Evolutionary conservation across 371 early-diverging fungal genomes (phyloP), one percentile per base, ranked within the genome.

Genomic region (Syncephalastrum contaminatum): DNA sequence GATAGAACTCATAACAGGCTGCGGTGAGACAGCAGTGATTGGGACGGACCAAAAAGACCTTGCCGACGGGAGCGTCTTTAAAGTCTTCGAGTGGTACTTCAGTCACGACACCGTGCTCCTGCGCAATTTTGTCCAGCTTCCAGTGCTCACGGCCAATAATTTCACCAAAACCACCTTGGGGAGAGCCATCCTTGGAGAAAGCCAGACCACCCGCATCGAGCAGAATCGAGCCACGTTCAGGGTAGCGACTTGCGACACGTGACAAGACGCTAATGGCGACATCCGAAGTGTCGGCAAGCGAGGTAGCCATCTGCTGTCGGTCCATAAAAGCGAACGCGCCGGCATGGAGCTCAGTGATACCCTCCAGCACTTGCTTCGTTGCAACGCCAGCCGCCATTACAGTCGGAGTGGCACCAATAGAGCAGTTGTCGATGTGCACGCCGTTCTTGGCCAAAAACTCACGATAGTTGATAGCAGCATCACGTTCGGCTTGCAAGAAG

Each of bases 331-430:
- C 56, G 43, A 59, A 77, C 1, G 69, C 70, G 24, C 77, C 77
- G 8, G 74, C 74, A 51, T 77, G 77, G 2, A 77, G 57, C 50
- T 77, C 77, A 46, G 53, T 55, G 49, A 77, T 71, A 0, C 70
- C 77, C 6, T 67, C 50, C 6, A 73, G 22, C 7, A 63, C 54
- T 1, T 56, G 18, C 19, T 48, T 52, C 42, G 63, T 59, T 4
- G 46, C 36, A 30, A 58, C 56, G 18, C 54, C 52, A 16, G 54
- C 50, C 6, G 56, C 60, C 14, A 43, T 22, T 4, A 69, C 70
- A 4, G 77, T 73, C 4, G 77, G 77, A 0, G 77, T 77, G 2
- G 77, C 77, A 3, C 77, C 77, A 15, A 77, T 77, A 1, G 72
- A 72, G 16, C 69, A 48, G 13, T 54, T 40, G 1, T 53, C 46